Percentiles rank a stretch among this genome's conserved stretches.
Evolutionary conservation across 306 rosid species (phyloP).

Genomic region (Cucurbita moschata): DNA sequence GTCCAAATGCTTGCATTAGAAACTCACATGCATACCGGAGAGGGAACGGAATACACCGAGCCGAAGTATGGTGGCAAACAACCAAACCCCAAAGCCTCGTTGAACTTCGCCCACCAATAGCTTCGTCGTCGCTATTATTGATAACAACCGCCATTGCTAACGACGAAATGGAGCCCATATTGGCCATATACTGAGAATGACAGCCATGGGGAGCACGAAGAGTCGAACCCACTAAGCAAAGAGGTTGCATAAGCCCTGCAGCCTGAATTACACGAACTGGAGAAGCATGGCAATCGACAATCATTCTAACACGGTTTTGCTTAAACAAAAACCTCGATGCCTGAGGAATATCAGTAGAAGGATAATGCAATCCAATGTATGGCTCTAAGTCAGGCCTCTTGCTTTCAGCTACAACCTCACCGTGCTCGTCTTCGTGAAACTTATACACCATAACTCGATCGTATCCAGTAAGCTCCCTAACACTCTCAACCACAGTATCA

Average conservation of each 20-base stretch:
- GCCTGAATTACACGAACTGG: constrained; percentile 64
- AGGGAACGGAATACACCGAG: constrained; percentile 77
- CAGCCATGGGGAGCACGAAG: constrained; percentile 91
- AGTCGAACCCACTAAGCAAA: constrained; percentile 89
- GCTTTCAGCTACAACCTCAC: constrained; percentile 91
- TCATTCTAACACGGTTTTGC: constrained; percentile 95
- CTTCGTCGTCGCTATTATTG: constrained; percentile 60
- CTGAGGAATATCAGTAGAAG: constrained; percentile 91
- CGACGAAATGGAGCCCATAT: constrained; percentile 88
- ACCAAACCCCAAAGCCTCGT: constrained; percentile 95
- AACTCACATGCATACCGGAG: constrained; percentile 91
- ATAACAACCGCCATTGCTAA: constrained; percentile 80
- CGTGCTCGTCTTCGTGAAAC: constrained; percentile 98
- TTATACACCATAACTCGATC: constrained; percentile 95
- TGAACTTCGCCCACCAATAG: constrained; percentile 28
- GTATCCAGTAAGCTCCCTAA: constrained; percentile 66
- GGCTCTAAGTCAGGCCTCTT: constrained; percentile 80
- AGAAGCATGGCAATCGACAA: constrained; percentile 71
- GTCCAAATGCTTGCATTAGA: constrained; percentile 93
- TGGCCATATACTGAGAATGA: constrained; percentile 92
- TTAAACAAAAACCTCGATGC: constrained; percentile 93
- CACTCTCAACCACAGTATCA: constrained; percentile 71
- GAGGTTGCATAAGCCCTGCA: constrained; percentile 59
- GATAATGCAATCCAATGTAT: constrained; percentile 88
- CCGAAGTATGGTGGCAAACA: constrained; percentile 91